Evolutionary conservation across 805 yeast genomes (phyloP).

Genomic region (Saturnispora saitoi): DNA sequence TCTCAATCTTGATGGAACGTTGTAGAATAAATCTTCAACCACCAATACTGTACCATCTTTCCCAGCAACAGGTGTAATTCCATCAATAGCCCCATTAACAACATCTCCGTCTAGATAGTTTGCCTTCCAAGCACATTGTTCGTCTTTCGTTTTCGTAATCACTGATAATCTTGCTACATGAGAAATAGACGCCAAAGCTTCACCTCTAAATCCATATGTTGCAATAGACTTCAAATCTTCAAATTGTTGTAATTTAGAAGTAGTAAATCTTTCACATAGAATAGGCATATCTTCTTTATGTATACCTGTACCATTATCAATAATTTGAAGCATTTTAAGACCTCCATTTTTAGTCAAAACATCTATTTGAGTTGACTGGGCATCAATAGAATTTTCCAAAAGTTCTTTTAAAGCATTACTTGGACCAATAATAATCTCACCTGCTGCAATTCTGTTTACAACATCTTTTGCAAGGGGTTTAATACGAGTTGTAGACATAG

Average conservation of each 20-base stretch:
- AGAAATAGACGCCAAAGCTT: slow-evolving; percentile 90
- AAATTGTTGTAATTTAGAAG: slow-evolving; percentile 69
- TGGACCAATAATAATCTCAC: slow-evolving; percentile 90
- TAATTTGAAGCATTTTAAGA: slow-evolving; percentile 69
- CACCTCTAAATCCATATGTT: slow-evolving; percentile 95
- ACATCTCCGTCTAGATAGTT: slow-evolving; percentile 61
- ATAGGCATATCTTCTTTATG: slow-evolving; percentile 60
- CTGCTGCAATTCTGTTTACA: slow-evolving; percentile 91
- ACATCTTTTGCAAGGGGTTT: slow-evolving; percentile 53
- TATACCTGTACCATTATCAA: slow-evolving; percentile 88
- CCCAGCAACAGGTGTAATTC: slow-evolving; percentile 76
- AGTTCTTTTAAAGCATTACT: slow-evolving; percentile 91
- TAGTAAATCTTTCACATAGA: slow-evolving; percentile 87
- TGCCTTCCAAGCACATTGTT: slow-evolving; percentile 64
- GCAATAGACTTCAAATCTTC: slow-evolving; percentile 64
- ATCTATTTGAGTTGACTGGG: slow-evolving; percentile 65
- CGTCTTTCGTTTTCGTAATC: slow-evolving; percentile 55
- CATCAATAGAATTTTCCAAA: slow-evolving; percentile 88
- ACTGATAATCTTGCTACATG: slow-evolving; percentile 81
- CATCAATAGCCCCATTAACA: slow-evolving; percentile 18
- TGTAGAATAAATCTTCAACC: slow-evolving; percentile 86
- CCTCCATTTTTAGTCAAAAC: slow-evolving; percentile 90
- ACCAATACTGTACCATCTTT: slow-evolving; percentile 74
- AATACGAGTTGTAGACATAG: slow-evolving; percentile 13
- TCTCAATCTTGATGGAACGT: slow-evolving; percentile 68